A percentile compares a stretch with the other conserved stretches of the same genome.
Conservation (phyloP, 345 rosid genomes). For the Eucalyptus paniculata region DNA sequence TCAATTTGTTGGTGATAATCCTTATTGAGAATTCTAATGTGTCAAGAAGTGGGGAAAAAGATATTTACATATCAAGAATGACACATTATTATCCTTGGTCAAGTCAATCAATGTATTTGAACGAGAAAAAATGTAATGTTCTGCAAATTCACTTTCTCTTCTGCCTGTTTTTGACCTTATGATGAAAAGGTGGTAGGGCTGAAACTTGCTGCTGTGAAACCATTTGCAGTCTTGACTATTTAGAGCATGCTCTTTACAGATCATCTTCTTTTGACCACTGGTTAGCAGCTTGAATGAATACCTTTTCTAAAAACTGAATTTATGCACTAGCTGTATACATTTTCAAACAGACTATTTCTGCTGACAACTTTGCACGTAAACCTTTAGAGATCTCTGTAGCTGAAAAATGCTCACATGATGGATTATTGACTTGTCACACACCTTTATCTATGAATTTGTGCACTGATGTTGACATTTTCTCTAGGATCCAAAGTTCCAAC, state of each 20-base stretch:
- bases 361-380: background rate
- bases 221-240: background rate
- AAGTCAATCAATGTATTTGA: background rate
- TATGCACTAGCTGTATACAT: background rate
- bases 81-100: background rate
- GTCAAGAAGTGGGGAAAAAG: background rate
- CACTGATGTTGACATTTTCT: background rate
- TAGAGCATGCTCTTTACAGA: background rate
- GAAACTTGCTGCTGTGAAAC: background rate
- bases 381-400: background rate
- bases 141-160: background rate
- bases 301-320: background rate
- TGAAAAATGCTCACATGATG: background rate
- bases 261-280: background rate
- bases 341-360: background rate
- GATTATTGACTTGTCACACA: background rate
- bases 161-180: background rate
- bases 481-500: conserved; percentile 85
- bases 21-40: background rate
- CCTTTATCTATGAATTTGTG: background rate
- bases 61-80: background rate
- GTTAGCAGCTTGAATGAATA: background rate
- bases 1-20: background rate
- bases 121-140: background rate
- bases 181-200: background rate